Evolutionary conservation across 1,139 yeast genomes (phyloP).

Genomic region (Blastobotrys aristatus): DNA sequence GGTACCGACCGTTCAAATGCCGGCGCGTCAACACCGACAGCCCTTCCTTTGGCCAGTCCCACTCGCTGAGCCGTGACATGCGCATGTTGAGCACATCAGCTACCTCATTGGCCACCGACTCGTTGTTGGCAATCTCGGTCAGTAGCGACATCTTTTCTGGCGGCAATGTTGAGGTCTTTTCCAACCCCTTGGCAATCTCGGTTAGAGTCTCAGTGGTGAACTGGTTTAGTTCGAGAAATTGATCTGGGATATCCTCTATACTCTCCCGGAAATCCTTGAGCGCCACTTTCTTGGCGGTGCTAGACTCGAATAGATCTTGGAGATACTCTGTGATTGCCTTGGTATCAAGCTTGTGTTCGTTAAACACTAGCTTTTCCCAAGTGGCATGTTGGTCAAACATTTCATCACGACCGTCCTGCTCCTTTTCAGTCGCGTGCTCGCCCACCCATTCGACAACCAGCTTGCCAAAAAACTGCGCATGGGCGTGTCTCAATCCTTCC

Average conservation of each 20-base stretch:
- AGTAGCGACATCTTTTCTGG: constrained; percentile 10
- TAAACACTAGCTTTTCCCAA: constrained; percentile 19
- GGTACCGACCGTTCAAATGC: constrained; percentile 20
- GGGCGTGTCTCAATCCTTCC: constrained; percentile 14
- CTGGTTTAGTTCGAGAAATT: not conserved
- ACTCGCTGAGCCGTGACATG: constrained; percentile 14
- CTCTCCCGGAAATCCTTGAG: constrained; percentile 6
- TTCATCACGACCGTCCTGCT: constrained; percentile 12
- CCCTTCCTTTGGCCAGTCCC: constrained; percentile 19
- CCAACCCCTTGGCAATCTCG: not conserved
- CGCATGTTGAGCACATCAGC: constrained; percentile 20
- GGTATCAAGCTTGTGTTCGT: constrained; percentile 9
- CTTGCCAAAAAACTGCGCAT: constrained; percentile 18
- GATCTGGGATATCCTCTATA: not conserved
- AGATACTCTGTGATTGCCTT: constrained; percentile 14
- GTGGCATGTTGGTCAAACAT: constrained; percentile 15
- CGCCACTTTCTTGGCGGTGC: constrained; percentile 3
- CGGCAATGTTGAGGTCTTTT: not conserved
- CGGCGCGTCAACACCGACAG: constrained; percentile 14
- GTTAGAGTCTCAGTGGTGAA: not conserved
- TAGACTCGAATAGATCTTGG: constrained; percentile 13
- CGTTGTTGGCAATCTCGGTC: constrained; percentile 14
- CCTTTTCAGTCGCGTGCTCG: constrained; percentile 3
- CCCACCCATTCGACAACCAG: constrained; percentile 17
- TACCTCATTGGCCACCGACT: constrained; percentile 15